phyloP scores from a whole-genome alignment of 306 rosid species.

The Astragalus glycyphyllos region DNA sequence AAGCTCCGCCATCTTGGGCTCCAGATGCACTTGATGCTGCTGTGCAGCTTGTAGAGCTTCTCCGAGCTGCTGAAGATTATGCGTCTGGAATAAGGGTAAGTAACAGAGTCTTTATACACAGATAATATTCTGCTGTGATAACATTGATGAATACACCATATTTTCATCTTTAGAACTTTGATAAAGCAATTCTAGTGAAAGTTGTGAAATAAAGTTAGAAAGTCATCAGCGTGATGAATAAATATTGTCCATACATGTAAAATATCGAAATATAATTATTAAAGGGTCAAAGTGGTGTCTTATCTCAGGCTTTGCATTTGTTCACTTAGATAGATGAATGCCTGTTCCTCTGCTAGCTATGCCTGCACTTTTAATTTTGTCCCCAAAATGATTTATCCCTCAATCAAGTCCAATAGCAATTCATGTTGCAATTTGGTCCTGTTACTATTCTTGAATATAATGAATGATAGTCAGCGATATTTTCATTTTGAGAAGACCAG shows the following conservation, averaged over 20 bases:
- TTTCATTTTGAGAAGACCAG: no score
- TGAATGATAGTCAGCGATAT: no score
- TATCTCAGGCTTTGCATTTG: not conserved
- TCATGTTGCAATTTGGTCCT: no score
- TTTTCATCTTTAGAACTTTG: not conserved
- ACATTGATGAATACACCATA: not conserved
- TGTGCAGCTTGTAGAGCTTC: constrained; percentile 93
- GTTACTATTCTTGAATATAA: no score
- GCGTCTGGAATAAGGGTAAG: constrained; percentile 92
- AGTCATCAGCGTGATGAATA: not conserved
- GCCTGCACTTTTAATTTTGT: not conserved
- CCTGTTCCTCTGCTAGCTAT: not conserved
- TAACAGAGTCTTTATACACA: constrained; percentile 40
- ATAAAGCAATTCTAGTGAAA: constrained; percentile 7
- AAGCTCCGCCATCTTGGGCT: constrained; percentile 99
- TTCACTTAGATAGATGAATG: constrained; percentile 22
- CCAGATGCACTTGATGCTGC: constrained; percentile 99
- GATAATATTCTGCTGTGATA: constrained; percentile 2
- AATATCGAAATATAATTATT: not conserved
- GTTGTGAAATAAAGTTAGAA: not conserved
- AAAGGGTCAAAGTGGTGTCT: not conserved
- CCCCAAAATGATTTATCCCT: no score
- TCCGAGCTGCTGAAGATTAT: constrained; percentile 97
- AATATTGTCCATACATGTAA: no score
- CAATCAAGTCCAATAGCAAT: no score